Evolutionary conservation across 2,329 filamentous ascomycete genomes (phyloP).

Genomic region (Domatiomyces globalis): DNA sequence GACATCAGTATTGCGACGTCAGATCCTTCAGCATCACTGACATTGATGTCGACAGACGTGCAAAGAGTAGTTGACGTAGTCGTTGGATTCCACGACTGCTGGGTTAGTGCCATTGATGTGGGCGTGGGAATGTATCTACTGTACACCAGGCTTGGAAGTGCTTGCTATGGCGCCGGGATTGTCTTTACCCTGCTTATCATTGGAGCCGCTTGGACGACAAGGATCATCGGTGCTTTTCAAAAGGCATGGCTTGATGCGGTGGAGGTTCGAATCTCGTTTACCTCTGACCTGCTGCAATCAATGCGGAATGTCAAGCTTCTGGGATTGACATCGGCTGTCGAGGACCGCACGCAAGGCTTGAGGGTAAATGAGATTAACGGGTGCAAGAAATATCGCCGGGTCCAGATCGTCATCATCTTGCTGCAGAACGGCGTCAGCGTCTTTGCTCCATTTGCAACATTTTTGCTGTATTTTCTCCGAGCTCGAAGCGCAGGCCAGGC

Average conservation of each 20-base stretch:
- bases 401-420: neutral
- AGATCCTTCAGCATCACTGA: conserved; percentile 29
- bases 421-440: conserved; percentile 7
- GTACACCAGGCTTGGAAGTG: conserved; percentile 28
- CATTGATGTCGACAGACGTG: conserved; percentile 36
- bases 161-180: conserved; percentile 32
- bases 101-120: conserved; percentile 33
- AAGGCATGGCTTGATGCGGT: conserved; percentile 38
- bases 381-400: no score
- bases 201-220: conserved; percentile 6
- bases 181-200: conserved; percentile 18
- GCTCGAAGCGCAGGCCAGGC: conserved; percentile 1
- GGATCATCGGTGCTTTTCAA: conserved; percentile 25
- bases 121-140: conserved; percentile 33
- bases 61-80: conserved; percentile 28
- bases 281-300: conserved; percentile 33
- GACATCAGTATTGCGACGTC: conserved; percentile 20
- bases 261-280: conserved; percentile 36
- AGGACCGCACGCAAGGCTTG: conserved; percentile 26
- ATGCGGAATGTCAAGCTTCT: conserved; percentile 41
- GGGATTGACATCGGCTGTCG: conserved; percentile 31
- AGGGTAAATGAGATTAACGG: conserved; percentile 27
- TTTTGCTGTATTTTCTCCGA: conserved; percentile 9
- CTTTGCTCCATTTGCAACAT: conserved; percentile 12
- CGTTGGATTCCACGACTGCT: conserved; percentile 32